Conservation (phyloP, 768 basidiomycete species). For the Pleurotus platypus region DNA sequence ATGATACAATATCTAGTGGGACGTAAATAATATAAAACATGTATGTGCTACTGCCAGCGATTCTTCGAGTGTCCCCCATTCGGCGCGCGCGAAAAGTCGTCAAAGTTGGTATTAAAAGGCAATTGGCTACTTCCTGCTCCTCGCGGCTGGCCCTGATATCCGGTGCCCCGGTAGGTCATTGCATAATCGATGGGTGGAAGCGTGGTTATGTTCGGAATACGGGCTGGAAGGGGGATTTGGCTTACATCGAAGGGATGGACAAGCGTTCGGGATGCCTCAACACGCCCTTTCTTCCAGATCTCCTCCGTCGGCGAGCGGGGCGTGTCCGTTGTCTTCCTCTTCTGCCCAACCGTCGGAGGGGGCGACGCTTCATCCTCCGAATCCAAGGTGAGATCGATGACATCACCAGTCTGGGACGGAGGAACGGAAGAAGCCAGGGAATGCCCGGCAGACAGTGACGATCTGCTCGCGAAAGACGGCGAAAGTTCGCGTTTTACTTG, state of each 20-base stretch:
- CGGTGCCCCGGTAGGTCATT: neutral
- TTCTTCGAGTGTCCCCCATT: slow-evolving; percentile 3
- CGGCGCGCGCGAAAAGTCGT: slow-evolving; percentile 1
- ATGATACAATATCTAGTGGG: neutral
- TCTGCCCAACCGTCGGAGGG: slow-evolving; percentile 29
- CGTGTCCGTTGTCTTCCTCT: slow-evolving; percentile 57
- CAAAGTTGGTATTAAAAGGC: neutral
- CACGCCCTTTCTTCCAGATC: slow-evolving; percentile 68
- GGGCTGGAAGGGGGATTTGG: neutral
- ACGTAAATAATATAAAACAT: neutral
- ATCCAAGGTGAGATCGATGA: slow-evolving; percentile 85
- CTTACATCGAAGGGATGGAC: neutral
- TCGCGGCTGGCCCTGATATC: neutral
- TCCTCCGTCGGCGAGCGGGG: slow-evolving; percentile 53
- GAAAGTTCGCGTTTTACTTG: slow-evolving; percentile 76
- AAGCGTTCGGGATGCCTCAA: slow-evolving; percentile 22
- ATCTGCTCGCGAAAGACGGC: slow-evolving; percentile 51
- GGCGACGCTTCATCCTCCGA: slow-evolving; percentile 56
- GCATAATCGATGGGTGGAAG: neutral
- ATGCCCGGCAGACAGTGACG: slow-evolving; percentile 30
- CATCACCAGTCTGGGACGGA: slow-evolving; percentile 36
- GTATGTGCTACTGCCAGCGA: slow-evolving; percentile 10
- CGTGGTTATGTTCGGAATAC: slow-evolving; percentile 2
- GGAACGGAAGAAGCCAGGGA: slow-evolving; percentile 23
- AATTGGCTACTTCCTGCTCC: neutral